phyloP scores from a whole-genome alignment of 2,329 filamentous ascomycete genomes.

The Neoarthrinium moseri region DNA sequence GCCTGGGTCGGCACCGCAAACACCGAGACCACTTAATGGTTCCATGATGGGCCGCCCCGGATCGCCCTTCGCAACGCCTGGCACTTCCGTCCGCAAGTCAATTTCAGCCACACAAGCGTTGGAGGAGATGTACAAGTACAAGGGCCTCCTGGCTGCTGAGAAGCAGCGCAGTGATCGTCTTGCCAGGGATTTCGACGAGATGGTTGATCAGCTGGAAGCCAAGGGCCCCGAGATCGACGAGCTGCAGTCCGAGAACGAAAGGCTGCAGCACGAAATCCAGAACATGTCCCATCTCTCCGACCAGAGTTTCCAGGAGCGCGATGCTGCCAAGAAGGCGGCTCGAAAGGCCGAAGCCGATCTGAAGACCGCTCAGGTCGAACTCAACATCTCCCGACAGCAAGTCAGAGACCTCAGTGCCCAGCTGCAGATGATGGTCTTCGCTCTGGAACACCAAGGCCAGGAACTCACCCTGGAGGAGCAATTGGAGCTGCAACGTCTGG shows the following conservation, averaged over 20 bases:
- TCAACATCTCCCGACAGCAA: slow-evolving; percentile 79
- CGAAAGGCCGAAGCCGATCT: slow-evolving; percentile 77
- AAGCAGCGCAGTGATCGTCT: slow-evolving; percentile 74
- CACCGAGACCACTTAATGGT: slow-evolving; percentile 57
- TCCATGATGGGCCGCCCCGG: slow-evolving; percentile 49
- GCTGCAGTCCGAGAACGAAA: slow-evolving; percentile 75
- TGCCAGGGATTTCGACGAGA: slow-evolving; percentile 75
- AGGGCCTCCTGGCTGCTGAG: slow-evolving; percentile 72
- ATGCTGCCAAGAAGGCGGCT: slow-evolving; percentile 73
- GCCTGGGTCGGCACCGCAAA: slow-evolving; percentile 55
- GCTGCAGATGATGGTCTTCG: slow-evolving; percentile 85
- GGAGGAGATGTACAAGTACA: slow-evolving; percentile 64
- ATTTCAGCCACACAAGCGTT: slow-evolving; percentile 63
- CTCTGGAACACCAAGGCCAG: slow-evolving; percentile 77
- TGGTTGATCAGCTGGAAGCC: slow-evolving; percentile 80
- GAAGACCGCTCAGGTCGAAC: slow-evolving; percentile 62
- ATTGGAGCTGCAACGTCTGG: slow-evolving; percentile 73
- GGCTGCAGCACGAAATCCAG: slow-evolving; percentile 75
- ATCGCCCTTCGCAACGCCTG: slow-evolving; percentile 63
- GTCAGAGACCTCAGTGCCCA: slow-evolving; percentile 87
- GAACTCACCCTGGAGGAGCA: slow-evolving; percentile 71
- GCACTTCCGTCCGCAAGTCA: slow-evolving; percentile 52
- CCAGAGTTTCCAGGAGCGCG: slow-evolving; percentile 76
- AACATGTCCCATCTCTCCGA: slow-evolving; percentile 86
- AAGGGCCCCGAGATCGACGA: slow-evolving; percentile 88